Conservation (phyloP, 805 yeast genomes). For the Metschnikowia lochheadii region DNA sequence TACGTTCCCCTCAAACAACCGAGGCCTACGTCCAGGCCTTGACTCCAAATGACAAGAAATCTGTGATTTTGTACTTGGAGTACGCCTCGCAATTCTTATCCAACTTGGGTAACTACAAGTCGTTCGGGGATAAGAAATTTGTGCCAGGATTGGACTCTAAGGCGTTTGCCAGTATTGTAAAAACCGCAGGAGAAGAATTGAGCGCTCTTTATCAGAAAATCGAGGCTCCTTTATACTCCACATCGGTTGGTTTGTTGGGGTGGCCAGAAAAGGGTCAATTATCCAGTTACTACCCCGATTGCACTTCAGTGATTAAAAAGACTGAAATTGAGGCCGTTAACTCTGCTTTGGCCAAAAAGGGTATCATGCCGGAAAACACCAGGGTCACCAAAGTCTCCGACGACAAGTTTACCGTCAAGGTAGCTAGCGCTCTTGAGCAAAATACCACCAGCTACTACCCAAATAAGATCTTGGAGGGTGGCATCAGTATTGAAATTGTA, state of each 20-base stretch:
- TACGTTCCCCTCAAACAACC: conserved; percentile 40
- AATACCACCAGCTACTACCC: conserved; percentile 56
- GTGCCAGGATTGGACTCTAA: conserved; percentile 56
- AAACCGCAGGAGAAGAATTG: conserved; percentile 37
- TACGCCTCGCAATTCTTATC: conserved; percentile 72
- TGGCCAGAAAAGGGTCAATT: conserved; percentile 75
- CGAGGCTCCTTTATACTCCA: conserved; percentile 48
- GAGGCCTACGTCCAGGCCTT: conserved; percentile 39
- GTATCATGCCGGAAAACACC: conserved; percentile 76
- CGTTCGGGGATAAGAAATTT: conserved; percentile 86
- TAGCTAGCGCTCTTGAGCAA: conserved; percentile 58
- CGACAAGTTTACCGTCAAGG: conserved; percentile 51
- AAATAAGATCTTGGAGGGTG: conserved; percentile 32
- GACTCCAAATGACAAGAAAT: conserved; percentile 28
- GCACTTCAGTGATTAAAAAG: conserved; percentile 39
- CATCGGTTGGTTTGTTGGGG: conserved; percentile 55
- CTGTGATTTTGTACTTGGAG: conserved; percentile 52
- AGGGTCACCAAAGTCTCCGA: conserved; percentile 57
- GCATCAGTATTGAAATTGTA: conserved; percentile 44
- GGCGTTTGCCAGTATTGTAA: conserved; percentile 46
- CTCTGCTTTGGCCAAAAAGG: conserved; percentile 55
- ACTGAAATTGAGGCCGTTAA: conserved; percentile 65
- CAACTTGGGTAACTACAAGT: conserved; percentile 75
- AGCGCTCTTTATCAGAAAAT: conserved; percentile 40
- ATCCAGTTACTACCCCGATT: conserved; percentile 65